Base-by-base conservation (phyloP, 768 basidiomycete genomes). In the Auriculariales sp. region DNA sequence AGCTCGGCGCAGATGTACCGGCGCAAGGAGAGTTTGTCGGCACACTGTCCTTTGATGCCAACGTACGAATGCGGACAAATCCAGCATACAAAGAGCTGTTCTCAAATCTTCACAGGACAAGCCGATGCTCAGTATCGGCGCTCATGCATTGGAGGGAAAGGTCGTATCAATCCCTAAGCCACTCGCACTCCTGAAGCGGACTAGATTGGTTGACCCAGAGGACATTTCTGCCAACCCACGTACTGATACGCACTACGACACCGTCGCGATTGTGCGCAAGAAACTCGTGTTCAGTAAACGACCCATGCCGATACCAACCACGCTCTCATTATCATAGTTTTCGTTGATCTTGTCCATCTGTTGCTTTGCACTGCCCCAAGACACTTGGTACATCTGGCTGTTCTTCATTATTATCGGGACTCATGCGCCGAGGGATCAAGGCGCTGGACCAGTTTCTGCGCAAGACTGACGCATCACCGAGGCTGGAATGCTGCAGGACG, bases 61-160 rank as follows among this genome's bases (percentile, higher is more conserved):
- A 75, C 5, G 63, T 50, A 51, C n/a, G n/a, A n/a, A n/a, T n/a
- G n/a, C n/a, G n/a, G n/a, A n/a, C n/a, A n/a, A n/a, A n/a, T n/a
- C n/a, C n/a, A n/a, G n/a, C n/a, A n/a, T n/a, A n/a, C n/a, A n/a
- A n/a, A n/a, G n/a, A n/a, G n/a, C n/a, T 44, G 31, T 30, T 28
- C 24, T 46, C 35, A 14, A n/a, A n/a, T n/a, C n/a, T 29, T 28
- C 17, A 11, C 44, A 89, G 87, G 80, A 76, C 54, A 86, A 81
- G 56, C 79, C 87, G 3, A 89, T 79, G 2, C 71, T 97, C 4
- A 63, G 71, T 49, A 84, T 97, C 52, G 92, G 92, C 11, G 81
- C 93, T 64, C 90, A 95, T 58, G 70, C 92, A 28, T 77, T 97
- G 3, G 93, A 97, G 59, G 92, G 92, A 48, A 87, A 84, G 60